Conservation (phyloP, 2,329 filamentous ascomycete species). For the Dactylellina drechsleri region DNA sequence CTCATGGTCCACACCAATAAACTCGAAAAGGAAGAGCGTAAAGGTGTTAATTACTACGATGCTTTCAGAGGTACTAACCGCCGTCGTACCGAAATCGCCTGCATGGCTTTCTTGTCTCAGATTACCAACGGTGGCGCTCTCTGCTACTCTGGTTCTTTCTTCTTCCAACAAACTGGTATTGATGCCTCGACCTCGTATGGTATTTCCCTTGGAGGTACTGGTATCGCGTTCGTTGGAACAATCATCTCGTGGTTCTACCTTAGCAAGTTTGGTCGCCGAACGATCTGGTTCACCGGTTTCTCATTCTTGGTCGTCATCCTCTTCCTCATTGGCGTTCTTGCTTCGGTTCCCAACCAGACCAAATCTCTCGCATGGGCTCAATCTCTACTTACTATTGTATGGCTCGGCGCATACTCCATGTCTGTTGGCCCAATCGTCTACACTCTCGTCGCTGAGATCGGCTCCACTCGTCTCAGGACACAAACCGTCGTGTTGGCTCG, state of each 20-base stretch:
- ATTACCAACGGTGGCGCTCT: constrained; percentile 63
- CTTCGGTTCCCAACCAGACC: constrained; percentile 61
- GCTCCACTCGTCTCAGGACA: constrained; percentile 64
- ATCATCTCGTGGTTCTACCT: constrained; percentile 65
- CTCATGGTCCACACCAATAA: constrained; percentile 94
- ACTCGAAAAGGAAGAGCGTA: constrained; percentile 71
- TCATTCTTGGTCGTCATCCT: constrained; percentile 62
- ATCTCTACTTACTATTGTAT: constrained; percentile 63
- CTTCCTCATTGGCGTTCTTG: constrained; percentile 64
- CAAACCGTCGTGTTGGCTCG: constrained; percentile 65
- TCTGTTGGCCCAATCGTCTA: constrained; percentile 65
- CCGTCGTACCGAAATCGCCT: constrained; percentile 79
- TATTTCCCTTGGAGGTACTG: constrained; percentile 63
- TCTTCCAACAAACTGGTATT: constrained; percentile 65
- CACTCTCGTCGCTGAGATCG: constrained; percentile 64
- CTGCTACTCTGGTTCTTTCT: constrained; percentile 64
- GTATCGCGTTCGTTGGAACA: constrained; percentile 64
- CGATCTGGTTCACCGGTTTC: constrained; percentile 64
- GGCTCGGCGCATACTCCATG: constrained; percentile 64
- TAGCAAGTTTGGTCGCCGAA: constrained; percentile 62
- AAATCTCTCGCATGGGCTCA: constrained; percentile 62
- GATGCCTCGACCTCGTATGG: constrained; percentile 60
- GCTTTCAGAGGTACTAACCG: constrained; percentile 83
- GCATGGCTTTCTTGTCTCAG: constrained; percentile 64
- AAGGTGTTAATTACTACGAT: constrained; percentile 74